Conservation (phyloP, 345 rosid genomes). For the Gynandropsis gynandra region DNA sequence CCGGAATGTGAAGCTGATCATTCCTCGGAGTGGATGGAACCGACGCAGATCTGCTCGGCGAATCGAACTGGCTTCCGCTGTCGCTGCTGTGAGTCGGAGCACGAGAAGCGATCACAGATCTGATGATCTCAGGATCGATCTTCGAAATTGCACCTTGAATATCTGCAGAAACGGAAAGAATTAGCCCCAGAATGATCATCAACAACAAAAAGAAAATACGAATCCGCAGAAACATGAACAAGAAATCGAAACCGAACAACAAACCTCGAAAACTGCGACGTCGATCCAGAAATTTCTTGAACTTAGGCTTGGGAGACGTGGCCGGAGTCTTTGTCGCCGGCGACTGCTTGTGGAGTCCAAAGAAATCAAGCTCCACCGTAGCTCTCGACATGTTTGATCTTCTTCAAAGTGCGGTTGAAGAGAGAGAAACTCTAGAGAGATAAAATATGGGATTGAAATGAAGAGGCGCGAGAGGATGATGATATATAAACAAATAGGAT, state of each 20-base stretch:
- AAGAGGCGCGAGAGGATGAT: constrained; percentile 1
- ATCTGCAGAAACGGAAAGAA: constrained; percentile 26
- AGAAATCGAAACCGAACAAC: neutral
- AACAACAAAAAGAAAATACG: neutral
- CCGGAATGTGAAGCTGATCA: constrained; percentile 25
- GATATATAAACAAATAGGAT: neutral
- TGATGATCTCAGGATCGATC: constrained; percentile 68
- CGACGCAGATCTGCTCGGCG: constrained; percentile 24
- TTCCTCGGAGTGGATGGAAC: constrained; percentile 47
- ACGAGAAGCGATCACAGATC: constrained; percentile 57
- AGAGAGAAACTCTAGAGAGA: neutral
- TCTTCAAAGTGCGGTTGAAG: neutral
- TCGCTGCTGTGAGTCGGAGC: too few relatives aligned
- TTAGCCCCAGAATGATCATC: neutral
- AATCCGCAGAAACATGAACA: neutral
- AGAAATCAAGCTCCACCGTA: constrained; percentile 64
- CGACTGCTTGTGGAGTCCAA: constrained; percentile 43
- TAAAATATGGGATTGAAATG: neutral
- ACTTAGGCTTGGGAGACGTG: constrained; percentile 31
- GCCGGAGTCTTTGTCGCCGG: constrained; percentile 5
- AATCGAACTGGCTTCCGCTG: constrained; percentile 9
- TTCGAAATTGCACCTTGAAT: constrained; percentile 79
- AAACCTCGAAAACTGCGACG: constrained; percentile 72
- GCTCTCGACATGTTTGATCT: constrained; percentile 39
- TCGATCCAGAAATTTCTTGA: constrained; percentile 43